Base-by-base conservation (phyloP, 1,284 basidiomycete species). In the Austroboletus sp. region DNA sequence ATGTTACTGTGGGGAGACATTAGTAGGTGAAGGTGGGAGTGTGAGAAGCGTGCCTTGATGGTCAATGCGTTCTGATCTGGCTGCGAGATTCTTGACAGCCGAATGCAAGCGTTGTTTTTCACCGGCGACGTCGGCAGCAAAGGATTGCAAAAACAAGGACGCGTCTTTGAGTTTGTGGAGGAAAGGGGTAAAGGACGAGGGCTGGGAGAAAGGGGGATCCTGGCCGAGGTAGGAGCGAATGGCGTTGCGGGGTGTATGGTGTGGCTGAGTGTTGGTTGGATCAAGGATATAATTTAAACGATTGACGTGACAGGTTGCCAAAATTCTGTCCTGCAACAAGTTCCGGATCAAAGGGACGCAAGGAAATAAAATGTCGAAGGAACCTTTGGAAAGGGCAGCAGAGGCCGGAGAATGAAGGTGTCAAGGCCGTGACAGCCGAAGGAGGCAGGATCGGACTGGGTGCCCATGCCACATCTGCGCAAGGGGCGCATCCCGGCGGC, bases 401-500 rank as follows among this genome's bases (percentile, higher is more conserved):
- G 63, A 8, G 87, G 86, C 2, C 86, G 75, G 2, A 85, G 54
- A 17, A 88, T 71, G 79, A 82, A 89, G 29, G 65, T 69, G 26
- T 66, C 61, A 75, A 89, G 77, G 7, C 85, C 85, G 39, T 67
- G 66, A 6, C 67, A 50, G 2, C 80, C 82, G 39, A 66, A 63
- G 55, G 66, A 77, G 4, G 67, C 62, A 7, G 75, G 59, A 4
- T 55, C 54, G 3, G 53, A 52, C 2, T 60, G 58, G 0, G 61
- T 50, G 3, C 82, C 82, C 87, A 89, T 89, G 1, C 86, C 87
- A 79, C 80, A 87, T 41, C 84, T 70, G 13, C 86, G 73, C 42
- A 70, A 66, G 2, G 66, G 66, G 32, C 73, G 69, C 81, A 88
- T 89, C 2, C 81, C 85, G 15, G 74, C 75, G 1, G 78, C 71